Conservation (phyloP, 306 rosid species). For the Dicorynia guianensis region DNA sequence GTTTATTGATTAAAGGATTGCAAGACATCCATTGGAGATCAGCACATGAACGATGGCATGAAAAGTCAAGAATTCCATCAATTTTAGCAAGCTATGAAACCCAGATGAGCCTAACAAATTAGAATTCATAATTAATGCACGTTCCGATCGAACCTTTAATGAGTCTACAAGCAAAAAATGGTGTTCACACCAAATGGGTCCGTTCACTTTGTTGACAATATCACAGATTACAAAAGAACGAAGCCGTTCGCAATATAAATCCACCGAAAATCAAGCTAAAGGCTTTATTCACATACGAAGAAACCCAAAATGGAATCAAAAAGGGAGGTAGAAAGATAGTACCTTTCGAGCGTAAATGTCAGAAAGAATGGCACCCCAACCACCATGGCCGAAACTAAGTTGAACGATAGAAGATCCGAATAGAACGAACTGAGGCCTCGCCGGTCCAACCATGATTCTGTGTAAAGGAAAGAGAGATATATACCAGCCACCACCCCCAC, state of each 20-base stretch:
- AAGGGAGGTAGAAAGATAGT: constrained; percentile 12
- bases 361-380: constrained; percentile 89
- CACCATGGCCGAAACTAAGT: constrained; percentile 75
- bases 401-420: constrained; percentile 97
- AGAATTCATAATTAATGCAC: not conserved
- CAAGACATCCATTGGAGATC: too few species aligned
- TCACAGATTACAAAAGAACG: not conserved
- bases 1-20: too few species aligned
- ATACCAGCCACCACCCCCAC: not conserved
- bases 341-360: constrained; percentile 91
- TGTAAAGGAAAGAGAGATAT: not conserved
- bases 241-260: not conserved
- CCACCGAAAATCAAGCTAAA: not conserved
- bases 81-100: not conserved
- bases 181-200: not conserved
- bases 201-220: not conserved
- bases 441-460: constrained; percentile 73
- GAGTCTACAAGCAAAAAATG: not conserved
- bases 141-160: not conserved
- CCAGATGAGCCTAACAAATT: not conserved
- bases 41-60: not conserved
- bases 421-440: constrained; percentile 82
- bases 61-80: not conserved
- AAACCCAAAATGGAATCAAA: not conserved
- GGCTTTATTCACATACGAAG: not conserved